A percentile compares a stretch with the other conserved stretches of the same genome.
These are phyloP conservation scores for Alternaria panax DNA, from an alignment of 2,329 filamentous ascomycete genomes.

Conservation along the genomic window DNA sequence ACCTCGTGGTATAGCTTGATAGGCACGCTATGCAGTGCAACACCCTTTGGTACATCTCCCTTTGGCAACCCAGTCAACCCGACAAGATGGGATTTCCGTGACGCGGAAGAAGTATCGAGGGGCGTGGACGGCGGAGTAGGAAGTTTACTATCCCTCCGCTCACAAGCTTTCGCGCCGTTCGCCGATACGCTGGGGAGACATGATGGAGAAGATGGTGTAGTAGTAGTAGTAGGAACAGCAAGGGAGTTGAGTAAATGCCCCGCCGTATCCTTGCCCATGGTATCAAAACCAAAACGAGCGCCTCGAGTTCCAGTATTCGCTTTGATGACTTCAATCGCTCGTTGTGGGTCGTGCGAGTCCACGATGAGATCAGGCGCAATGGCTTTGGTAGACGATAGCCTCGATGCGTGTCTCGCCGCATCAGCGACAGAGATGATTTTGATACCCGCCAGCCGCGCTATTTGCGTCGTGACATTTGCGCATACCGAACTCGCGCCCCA, in stretches of 20 bases:
- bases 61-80: constrained; percentile 74
- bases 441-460: constrained; percentile 71
- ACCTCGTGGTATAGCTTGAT: constrained; percentile 80
- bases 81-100: not conserved
- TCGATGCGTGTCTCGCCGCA: constrained; percentile 68
- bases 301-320: constrained; percentile 61
- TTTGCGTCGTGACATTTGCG: constrained; percentile 70
- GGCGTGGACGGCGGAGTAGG: constrained; percentile 43
- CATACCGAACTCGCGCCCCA: constrained; percentile 79
- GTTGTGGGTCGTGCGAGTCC: constrained; percentile 69
- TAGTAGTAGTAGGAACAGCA: constrained; percentile 11
- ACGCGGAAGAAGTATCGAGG: constrained; percentile 35
- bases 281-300: constrained; percentile 74
- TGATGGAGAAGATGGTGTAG: constrained; percentile 11
- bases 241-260: constrained; percentile 64
- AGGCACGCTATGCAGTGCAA: constrained; percentile 70
- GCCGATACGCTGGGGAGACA: not conserved
- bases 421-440: constrained; percentile 72
- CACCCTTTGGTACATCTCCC: constrained; percentile 51
- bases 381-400: constrained; percentile 46
- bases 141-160: constrained; percentile 18
- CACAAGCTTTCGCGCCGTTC: constrained; percentile 1
- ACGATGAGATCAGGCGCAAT: constrained; percentile 69
- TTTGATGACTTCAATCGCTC: constrained; percentile 71
- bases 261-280: constrained; percentile 70